Evolutionary conservation across 352 stramenopile species (phyloP).

Genomic region (Pythium grandisporangium): DNA sequence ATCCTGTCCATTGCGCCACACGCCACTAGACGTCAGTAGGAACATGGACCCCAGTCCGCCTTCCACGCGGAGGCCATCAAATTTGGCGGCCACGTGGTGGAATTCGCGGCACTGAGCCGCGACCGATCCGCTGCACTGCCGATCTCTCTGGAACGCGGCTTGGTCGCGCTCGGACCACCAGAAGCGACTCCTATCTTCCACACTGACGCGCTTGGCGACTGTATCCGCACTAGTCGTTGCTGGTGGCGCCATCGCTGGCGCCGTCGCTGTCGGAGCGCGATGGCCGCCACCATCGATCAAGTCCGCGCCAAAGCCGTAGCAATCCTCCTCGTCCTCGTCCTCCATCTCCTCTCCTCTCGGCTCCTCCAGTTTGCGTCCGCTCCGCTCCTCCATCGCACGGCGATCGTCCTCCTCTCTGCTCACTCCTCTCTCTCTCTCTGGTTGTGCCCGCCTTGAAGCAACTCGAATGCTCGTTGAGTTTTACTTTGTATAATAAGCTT

Average conservation of each 20-base stretch:
- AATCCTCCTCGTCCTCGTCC: conserved; percentile 45
- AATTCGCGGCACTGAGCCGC: too few relatives aligned
- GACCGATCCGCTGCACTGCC: too few relatives aligned
- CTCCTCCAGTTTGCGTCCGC: too few relatives aligned
- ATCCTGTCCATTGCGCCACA: too few relatives aligned
- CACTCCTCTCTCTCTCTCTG: too few relatives aligned
- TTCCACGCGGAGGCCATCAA: conserved; percentile 37
- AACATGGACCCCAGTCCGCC: conserved; percentile 30
- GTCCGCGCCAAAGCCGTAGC: conserved; percentile 62
- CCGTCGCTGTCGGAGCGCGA: neutral
- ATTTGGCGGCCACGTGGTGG: conserved; percentile 38
- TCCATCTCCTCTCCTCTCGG: conserved; percentile 6
- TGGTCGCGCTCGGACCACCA: conserved; percentile 39
- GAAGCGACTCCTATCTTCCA: conserved; percentile 25
- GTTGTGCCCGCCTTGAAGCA: too few relatives aligned
- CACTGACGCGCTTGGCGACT: conserved; percentile 20
- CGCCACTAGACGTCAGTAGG: conserved; percentile 6
- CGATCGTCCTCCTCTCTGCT: too few relatives aligned
- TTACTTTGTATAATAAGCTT: too few relatives aligned
- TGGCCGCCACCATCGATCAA: conserved; percentile 25
- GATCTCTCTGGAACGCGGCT: too few relatives aligned
- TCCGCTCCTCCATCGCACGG: too few relatives aligned
- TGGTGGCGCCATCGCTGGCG: neutral
- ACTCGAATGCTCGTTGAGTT: too few relatives aligned
- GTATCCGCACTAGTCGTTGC: neutral